Evolutionary conservation across 371 early-diverging fungal species (phyloP), one percentile per base, ranked within the genome.

Genomic region (Lichtheimia ornata): DNA sequence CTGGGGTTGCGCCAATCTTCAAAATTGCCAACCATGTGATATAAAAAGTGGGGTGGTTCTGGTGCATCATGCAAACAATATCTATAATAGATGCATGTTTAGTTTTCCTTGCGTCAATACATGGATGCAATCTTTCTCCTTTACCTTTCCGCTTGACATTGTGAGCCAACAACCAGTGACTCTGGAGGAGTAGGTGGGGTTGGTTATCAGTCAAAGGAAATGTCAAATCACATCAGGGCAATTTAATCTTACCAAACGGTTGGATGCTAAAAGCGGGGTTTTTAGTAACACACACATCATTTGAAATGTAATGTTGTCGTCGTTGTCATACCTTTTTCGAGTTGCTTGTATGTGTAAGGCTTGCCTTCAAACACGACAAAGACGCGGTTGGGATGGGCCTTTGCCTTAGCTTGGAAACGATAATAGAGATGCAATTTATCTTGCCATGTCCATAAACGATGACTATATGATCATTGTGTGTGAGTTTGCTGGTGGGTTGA

Each of bases 11-110:
- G 5, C 76, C 76, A 40, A 72, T 70, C 50, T 72, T 70, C 45
- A 63, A 58, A 35, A 76, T 61, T 15, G 73, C 76, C 18, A 72
- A 60, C 54, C 64, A 61, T 0, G 54, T 43, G 40, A 71, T 65
- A 47, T 61, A 67, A 56, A 75, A 72, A 2, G 69, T 65, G 12
- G 75, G 75, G 24, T 71, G 72, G 59, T 75, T 75, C 42, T 75
- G 75, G 22, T 62, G 59, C 70, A 71, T 71, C 67, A 71, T 65
- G 58, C 67, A 65, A 5, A 75, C 72, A 17, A 69, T 64, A 41
- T 75, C 72, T 70, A 44, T n/a, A n/a, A n/a, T n/a, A n/a, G n/a
- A n/a, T 15, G 22, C 47, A 47, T 47, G n/a, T 0, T 0, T 22
- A n/a, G n/a, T 47, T 20, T 15, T 45, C 18, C 4, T 56, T 5